Conservation (phyloP, 768 basidiomycete genomes). For the Trametes meyenii region DNA sequence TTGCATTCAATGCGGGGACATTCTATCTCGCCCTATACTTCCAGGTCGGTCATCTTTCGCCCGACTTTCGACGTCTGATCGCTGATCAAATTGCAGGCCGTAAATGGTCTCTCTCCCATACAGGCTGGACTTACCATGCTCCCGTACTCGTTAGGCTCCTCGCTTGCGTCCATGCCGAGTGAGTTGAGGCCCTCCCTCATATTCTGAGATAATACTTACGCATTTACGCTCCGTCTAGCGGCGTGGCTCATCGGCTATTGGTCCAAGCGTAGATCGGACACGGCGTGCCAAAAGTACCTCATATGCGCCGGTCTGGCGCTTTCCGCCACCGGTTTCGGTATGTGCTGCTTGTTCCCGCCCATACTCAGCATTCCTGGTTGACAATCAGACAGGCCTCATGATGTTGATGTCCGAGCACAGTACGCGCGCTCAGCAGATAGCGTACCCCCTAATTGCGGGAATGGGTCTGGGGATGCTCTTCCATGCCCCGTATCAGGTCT, state of each 20-base stretch:
- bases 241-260: conserved; percentile 81
- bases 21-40: conserved; percentile 85
- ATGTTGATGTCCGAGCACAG: conserved; percentile 61
- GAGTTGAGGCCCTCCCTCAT: conserved; percentile 14
- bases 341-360: conserved; percentile 25
- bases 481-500: conserved; percentile 84
- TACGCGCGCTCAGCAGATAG: conserved; percentile 44
- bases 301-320: conserved; percentile 66
- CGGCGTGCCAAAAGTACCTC: conserved; percentile 65
- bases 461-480: conserved; percentile 83
- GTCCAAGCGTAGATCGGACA: conserved; percentile 58
- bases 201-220: conserved; percentile 13
- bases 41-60: conserved; percentile 53
- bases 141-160: conserved; percentile 85
- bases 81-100: conserved; percentile 50
- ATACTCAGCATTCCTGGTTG: background rate
- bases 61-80: conserved; percentile 13
- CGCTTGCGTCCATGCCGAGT: conserved; percentile 77
- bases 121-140: conserved; percentile 74
- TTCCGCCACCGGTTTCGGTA: conserved; percentile 76
- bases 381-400: conserved; percentile 57
- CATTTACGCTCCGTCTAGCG: conserved; percentile 35
- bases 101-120: conserved; percentile 69
- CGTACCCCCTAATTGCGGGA: conserved; percentile 74
- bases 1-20: conserved; percentile 82